These are phyloP conservation scores for Paecilomyces variotii DNA, from an alignment of 2,329 filamentous ascomycete genomes.

Conservation along the genomic window DNA sequence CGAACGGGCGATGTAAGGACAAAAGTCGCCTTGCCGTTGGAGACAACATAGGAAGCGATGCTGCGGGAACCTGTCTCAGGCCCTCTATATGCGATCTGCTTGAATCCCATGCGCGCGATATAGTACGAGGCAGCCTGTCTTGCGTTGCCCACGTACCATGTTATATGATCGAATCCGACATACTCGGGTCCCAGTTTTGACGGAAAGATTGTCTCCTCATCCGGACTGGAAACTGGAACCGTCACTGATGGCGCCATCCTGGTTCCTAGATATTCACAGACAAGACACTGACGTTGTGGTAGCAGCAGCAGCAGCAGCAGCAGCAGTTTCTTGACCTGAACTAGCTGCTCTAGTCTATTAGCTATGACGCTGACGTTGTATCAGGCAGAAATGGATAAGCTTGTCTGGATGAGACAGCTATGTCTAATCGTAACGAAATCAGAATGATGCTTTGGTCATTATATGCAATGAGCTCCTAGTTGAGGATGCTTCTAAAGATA, in stretches of 20 bases:
- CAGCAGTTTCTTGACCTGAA: too few relatives aligned
- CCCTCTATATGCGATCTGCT: slow-evolving; percentile 68
- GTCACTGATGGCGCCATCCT: neutral
- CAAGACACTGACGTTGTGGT: slow-evolving; percentile 1
- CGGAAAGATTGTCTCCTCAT: slow-evolving; percentile 11
- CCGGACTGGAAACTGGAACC: neutral
- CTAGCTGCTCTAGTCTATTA: too few relatives aligned
- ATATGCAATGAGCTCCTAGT: neutral
- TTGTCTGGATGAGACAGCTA: neutral
- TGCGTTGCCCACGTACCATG: slow-evolving; percentile 90
- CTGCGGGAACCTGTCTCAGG: slow-evolving; percentile 77
- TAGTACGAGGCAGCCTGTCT: slow-evolving; percentile 88
- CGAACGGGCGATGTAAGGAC: slow-evolving; percentile 76
- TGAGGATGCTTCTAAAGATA: neutral
- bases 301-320: too few relatives aligned
- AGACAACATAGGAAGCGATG: slow-evolving; percentile 71
- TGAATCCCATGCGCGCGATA: slow-evolving; percentile 73
- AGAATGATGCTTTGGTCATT: neutral
- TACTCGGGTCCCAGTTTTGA: slow-evolving; percentile 14
- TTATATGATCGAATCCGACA: slow-evolving; percentile 73
- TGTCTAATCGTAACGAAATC: neutral
- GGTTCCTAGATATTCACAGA: neutral
- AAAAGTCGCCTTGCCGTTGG: slow-evolving; percentile 68
- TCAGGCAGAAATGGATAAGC: neutral
- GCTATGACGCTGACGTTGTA: slow-evolving; percentile 1